Percentiles rank a stretch among this genome's conserved stretches.
Conservation (phyloP, 306 rosid species). For the Medicago lupulina region DNA sequence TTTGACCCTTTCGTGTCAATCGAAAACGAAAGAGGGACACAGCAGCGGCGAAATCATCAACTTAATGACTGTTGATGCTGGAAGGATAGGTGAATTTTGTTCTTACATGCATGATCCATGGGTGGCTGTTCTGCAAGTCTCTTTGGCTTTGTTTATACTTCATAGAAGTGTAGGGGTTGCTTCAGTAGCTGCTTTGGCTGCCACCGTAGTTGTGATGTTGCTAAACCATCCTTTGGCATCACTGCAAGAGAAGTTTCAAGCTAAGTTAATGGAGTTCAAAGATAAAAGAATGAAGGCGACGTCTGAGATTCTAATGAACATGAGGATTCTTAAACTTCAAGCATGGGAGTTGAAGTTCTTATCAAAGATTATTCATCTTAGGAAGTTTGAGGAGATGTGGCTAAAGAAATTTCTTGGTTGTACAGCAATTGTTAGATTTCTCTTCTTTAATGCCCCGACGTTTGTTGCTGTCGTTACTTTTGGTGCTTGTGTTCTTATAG, state of each 20-base stretch:
- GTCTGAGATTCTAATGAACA: slow-evolving; percentile 75
- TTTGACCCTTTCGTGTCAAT: slow-evolving; percentile 67
- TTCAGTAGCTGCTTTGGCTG: slow-evolving; percentile 69
- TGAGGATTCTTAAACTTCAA: slow-evolving; percentile 89
- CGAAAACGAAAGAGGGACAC: slow-evolving; percentile 62
- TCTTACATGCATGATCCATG: slow-evolving; percentile 80
- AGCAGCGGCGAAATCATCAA: slow-evolving; percentile 81
- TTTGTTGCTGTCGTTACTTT: slow-evolving; percentile 80
- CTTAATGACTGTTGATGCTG: slow-evolving; percentile 88
- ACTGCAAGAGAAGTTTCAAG: slow-evolving; percentile 69
- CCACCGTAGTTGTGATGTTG: slow-evolving; percentile 71
- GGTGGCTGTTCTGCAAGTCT: slow-evolving; percentile 69
- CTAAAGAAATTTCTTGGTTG: slow-evolving; percentile 62
- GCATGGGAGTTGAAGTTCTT: slow-evolving; percentile 95
- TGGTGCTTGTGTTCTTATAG: slow-evolving; percentile 69
- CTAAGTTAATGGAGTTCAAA: slow-evolving; percentile 81
- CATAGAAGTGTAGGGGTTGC: slow-evolving; percentile 79
- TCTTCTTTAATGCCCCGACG: slow-evolving; percentile 77
- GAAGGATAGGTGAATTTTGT: slow-evolving; percentile 67
- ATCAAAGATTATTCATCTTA: slow-evolving; percentile 58
- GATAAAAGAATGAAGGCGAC: slow-evolving; percentile 86
- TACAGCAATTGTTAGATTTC: slow-evolving; percentile 52
- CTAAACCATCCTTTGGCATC: slow-evolving; percentile 70
- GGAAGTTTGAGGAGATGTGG: slow-evolving; percentile 72
- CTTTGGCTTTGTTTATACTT: slow-evolving; percentile 69